Evolutionary conservation across 2,329 filamentous ascomycete species (phyloP).

Genomic region (Ambrosiella xylebori): DNA sequence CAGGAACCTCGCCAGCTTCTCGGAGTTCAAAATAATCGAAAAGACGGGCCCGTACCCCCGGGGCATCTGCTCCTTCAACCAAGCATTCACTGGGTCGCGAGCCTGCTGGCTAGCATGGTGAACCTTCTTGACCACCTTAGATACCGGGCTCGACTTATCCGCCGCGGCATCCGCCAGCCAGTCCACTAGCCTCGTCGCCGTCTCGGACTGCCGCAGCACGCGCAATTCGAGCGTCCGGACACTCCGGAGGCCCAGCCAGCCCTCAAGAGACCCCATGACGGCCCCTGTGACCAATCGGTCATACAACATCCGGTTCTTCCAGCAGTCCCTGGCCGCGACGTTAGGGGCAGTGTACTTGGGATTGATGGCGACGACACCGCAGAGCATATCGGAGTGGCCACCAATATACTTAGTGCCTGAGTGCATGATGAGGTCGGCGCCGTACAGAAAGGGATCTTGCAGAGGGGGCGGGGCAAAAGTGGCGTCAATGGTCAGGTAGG

Average conservation of each 20-base stretch:
- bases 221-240: constrained; percentile 73
- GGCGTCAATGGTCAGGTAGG: constrained; percentile 66
- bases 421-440: constrained; percentile 81
- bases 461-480: constrained; percentile 87
- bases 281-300: constrained; percentile 66
- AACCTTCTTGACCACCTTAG: constrained; percentile 40
- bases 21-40: constrained; percentile 46
- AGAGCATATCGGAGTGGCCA: constrained; percentile 85
- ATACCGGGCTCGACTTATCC: constrained; percentile 24
- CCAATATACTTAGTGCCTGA: constrained; percentile 92
- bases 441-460: constrained; percentile 66
- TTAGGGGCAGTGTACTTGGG: constrained; percentile 24
- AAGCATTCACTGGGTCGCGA: constrained; percentile 32
- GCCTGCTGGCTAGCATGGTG: constrained; percentile 65
- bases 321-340: constrained; percentile 23
- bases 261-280: constrained; percentile 78
- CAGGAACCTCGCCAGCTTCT: constrained; percentile 44
- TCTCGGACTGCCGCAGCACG: constrained; percentile 58
- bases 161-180: constrained; percentile 46
- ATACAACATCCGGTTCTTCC: constrained; percentile 40
- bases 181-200: constrained; percentile 47
- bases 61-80: constrained; percentile 80
- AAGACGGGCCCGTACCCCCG: constrained; percentile 83
- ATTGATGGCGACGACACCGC: constrained; percentile 59
- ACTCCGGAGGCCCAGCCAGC: constrained; percentile 79